A percentile compares a stretch with the other conserved stretches of the same genome.
phyloP scores from a whole-genome alignment of 345 rosid genomes.

The Eutrema heterophyllum region DNA sequence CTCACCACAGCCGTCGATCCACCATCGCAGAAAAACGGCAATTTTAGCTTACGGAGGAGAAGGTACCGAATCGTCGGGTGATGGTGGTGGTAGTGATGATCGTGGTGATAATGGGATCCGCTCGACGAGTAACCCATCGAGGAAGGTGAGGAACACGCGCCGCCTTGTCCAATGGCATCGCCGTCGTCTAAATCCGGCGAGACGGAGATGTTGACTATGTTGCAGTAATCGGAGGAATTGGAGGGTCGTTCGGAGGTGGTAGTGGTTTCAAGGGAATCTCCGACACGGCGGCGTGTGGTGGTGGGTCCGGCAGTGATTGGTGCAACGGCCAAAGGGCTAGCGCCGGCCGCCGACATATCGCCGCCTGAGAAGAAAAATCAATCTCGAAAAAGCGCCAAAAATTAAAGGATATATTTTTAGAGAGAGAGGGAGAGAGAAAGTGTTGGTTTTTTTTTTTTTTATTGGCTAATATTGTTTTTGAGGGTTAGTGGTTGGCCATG shows the following conservation, averaged over 20 bases:
- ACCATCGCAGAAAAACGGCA: slow-evolving; percentile 37
- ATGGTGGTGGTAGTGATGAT: slow-evolving; percentile 29
- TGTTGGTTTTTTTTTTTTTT: not conserved
- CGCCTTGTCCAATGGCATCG: not conserved
- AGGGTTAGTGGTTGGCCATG: slow-evolving; percentile 30
- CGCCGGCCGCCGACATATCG: slow-evolving; percentile 56
- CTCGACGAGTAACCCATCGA: slow-evolving; percentile 18
- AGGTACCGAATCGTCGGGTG: slow-evolving; percentile 40
- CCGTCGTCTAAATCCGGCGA: slow-evolving; percentile 27
- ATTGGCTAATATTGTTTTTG: not conserved
- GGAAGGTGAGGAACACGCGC: slow-evolving; percentile 31
- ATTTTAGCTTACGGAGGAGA: slow-evolving; percentile 34
- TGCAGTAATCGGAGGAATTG: slow-evolving; percentile 30
- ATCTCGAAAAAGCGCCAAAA: slow-evolving; percentile 10
- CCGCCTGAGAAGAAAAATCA: slow-evolving; percentile 18
- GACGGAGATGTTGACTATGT: slow-evolving; percentile 13
- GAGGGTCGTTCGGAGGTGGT: slow-evolving; percentile 33
- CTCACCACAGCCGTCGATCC: slow-evolving; percentile 33
- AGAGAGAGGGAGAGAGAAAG: not conserved
- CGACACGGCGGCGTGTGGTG: slow-evolving; percentile 71
- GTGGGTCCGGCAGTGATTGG: slow-evolving; percentile 45
- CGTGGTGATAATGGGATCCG: slow-evolving; percentile 39
- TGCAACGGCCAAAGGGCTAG: slow-evolving; percentile 42
- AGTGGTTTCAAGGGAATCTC: slow-evolving; percentile 34
- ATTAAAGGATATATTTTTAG: not conserved